phyloP scores from a whole-genome alignment of 805 yeast genomes.

The Yamadazyma phyllophila region DNA sequence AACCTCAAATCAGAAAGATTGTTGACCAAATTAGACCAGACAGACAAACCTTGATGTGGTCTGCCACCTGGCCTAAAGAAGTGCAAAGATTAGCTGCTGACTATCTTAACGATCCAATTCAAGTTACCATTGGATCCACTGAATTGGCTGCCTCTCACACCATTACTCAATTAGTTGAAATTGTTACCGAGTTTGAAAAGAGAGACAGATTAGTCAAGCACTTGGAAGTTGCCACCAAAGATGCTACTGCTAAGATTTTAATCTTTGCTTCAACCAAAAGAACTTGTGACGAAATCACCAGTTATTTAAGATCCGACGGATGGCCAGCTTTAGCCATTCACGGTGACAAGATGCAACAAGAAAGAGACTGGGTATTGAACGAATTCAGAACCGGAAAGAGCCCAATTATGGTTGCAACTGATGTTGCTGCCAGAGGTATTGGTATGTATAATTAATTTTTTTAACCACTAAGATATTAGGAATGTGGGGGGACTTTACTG shows the following conservation, averaged over 20 bases:
- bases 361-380: slow-evolving; percentile 96
- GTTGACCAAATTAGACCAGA: slow-evolving; percentile 98
- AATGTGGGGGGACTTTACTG: slow-evolving; percentile 1
- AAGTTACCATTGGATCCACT: slow-evolving; percentile 93
- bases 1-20: slow-evolving; percentile 98
- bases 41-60: slow-evolving; percentile 99
- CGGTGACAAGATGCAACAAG: slow-evolving; percentile 97
- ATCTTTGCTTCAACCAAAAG: slow-evolving; percentile 97
- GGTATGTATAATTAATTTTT: slow-evolving; percentile 61
- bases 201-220: slow-evolving; percentile 85
- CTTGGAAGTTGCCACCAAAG: slow-evolving; percentile 73
- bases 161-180: slow-evolving; percentile 91
- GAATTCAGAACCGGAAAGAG: slow-evolving; percentile 92
- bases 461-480: too few relatives aligned
- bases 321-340: slow-evolving; percentile 99
- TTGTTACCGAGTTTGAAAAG: slow-evolving; percentile 88
- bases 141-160: slow-evolving; percentile 96
- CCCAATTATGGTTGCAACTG: slow-evolving; percentile 98
- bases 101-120: slow-evolving; percentile 88
- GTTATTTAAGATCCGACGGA: slow-evolving; percentile 90
- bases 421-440: slow-evolving; percentile 99
- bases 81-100: slow-evolving; percentile 92
- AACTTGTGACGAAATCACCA: slow-evolving; percentile 93
- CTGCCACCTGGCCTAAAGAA: slow-evolving; percentile 99
- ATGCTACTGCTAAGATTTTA: slow-evolving; percentile 71